These are phyloP conservation scores for Colletotrichum tropicale DNA, from an alignment of 2,329 filamentous ascomycete genomes.

Conservation along the genomic window DNA sequence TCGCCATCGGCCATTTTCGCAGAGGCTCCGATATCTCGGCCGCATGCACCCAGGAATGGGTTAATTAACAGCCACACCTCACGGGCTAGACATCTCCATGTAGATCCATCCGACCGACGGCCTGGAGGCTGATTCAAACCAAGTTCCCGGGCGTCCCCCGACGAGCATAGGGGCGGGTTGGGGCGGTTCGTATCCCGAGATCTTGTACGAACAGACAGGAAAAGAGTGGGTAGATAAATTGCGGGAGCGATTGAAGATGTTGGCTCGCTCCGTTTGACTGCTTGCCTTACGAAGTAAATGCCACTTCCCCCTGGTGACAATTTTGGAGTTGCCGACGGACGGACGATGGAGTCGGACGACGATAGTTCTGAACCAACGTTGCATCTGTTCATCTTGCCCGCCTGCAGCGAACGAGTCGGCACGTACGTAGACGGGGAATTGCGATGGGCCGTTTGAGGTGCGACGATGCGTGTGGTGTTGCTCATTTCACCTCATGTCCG, in stretches of 20 bases:
- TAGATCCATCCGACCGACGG: background rate
- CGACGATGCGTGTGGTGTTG: background rate
- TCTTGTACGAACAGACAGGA: background rate
- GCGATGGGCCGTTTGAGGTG: background rate
- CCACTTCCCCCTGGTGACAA: background rate
- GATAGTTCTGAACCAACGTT: background rate
- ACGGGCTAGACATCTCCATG: background rate
- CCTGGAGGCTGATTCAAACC: background rate
- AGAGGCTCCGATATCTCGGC: constrained; percentile 7
- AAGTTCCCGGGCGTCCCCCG: background rate
- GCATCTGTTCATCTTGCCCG: background rate
- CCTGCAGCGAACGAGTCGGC: background rate
- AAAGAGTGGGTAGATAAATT: background rate
- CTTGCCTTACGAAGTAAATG: background rate
- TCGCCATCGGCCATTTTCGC: background rate
- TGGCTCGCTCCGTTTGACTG: background rate
- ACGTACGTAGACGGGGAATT: background rate
- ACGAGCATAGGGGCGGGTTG: background rate
- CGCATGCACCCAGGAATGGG: background rate
- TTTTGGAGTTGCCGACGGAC: background rate
- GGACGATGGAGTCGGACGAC: background rate
- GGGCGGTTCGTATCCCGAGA: background rate
- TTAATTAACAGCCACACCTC: constrained; percentile 9
- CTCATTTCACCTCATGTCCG: background rate
- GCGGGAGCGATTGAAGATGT: background rate